Evolutionary conservation across 2,329 filamentous ascomycete genomes (phyloP).

Genomic region (Mariannaea elegans): DNA sequence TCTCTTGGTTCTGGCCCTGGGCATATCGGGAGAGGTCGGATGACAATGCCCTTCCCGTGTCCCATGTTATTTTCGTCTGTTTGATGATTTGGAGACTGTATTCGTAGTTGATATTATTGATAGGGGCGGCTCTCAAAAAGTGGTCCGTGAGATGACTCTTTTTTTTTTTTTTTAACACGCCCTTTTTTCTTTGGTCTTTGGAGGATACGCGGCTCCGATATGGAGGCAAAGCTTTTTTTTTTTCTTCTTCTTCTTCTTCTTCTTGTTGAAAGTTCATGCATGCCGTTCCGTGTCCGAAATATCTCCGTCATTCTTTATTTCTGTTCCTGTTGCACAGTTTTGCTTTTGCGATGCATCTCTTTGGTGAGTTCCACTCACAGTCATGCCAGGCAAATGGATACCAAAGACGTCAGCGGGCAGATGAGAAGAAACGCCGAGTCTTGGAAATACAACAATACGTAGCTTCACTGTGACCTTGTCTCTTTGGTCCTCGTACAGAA

Average conservation of each 20-base stretch:
- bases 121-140: constrained; percentile 21
- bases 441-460: background rate
- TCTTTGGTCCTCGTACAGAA: background rate
- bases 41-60: constrained; percentile 6
- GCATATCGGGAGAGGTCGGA: constrained; percentile 35
- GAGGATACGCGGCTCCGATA: background rate
- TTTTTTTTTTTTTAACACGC: constrained; percentile 7
- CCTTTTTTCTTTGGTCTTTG: too few relatives aligned
- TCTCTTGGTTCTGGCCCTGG: background rate
- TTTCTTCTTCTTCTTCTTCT: background rate
- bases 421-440: background rate
- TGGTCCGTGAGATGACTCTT: constrained; percentile 25
- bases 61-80: constrained; percentile 9
- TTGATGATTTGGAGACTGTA: constrained; percentile 17
- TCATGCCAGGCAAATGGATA: background rate
- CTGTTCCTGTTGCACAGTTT: constrained; percentile 2
- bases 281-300: constrained; percentile 36
- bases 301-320: constrained; percentile 24
- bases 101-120: background rate
- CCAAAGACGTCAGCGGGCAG: background rate
- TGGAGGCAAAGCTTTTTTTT: background rate
- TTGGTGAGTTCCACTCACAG: too few relatives aligned
- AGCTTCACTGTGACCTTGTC: constrained; percentile 2
- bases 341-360: too few relatives aligned
- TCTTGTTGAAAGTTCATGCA: constrained; percentile 4